Evolutionary conservation across 2,329 filamentous ascomycete genomes (phyloP), one percentile per base, ranked within the genome.

Genomic region (Sclerotinia borealis): DNA sequence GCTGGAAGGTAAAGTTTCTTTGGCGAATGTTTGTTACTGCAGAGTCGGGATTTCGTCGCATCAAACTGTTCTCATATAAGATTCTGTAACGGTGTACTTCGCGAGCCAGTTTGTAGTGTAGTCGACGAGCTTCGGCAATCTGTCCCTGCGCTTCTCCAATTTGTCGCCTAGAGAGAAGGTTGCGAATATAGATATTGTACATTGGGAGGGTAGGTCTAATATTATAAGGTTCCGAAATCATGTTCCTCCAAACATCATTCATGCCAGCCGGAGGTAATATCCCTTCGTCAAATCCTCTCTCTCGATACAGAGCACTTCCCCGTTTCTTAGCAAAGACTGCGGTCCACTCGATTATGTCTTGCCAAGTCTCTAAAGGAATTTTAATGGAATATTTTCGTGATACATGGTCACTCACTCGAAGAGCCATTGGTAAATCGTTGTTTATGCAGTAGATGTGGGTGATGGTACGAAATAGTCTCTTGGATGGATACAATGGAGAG

Each of bases 361-460:
- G 79, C 90, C 91, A 93, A 22, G 85, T 79, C 6, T 79, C 72
- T 8, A 72, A 69, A 0, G 84, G 76, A 43, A 93, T 84, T 1
- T 77, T 66, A 29, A 93, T 76, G 1, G 77, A 67, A 74, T 89
- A 90, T 8, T 78, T 77, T 1, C 76, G 76, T 0, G 89, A 87
- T 54, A 93, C 73, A 68, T 83, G 83, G 64, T 89, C 81, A 15
- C 92, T 76, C 0, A 89, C 70, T 47, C 82, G 79, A 31, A 88
- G 71, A 15, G 85, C 89, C 1, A 80, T 77, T 0, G 79, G 72
- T 4, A 92, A 79, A 61, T 87, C 80, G 54, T 83, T 86, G 74
- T 88, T 90, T 65, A 80, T 81, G n/a, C 88, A 83, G 66, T 88
- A 90, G 1, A 80, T 78, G 71, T 91, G 86, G 7, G 88, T 87